Conservation (phyloP, 2,329 filamentous ascomycete genomes). For the Pseudogymnoascus verrucosus region DNA sequence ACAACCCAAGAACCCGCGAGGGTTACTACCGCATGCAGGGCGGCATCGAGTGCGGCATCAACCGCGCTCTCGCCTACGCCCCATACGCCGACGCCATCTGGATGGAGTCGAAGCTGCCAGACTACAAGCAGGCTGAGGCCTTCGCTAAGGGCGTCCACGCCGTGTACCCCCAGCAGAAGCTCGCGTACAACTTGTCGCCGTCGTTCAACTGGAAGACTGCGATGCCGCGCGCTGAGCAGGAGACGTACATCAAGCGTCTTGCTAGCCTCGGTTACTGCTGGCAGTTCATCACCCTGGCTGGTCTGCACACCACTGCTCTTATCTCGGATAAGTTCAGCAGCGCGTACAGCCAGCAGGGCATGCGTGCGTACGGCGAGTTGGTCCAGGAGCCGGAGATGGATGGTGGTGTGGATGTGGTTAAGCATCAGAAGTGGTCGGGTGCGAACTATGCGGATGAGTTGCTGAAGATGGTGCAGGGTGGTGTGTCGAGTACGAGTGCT, state of each 20-base stretch:
- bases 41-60: slow-evolving; percentile 83
- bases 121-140: slow-evolving; percentile 82
- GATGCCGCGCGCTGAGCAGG: slow-evolving; percentile 84
- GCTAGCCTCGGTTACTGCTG: slow-evolving; percentile 90
- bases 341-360: slow-evolving; percentile 73
- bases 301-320: slow-evolving; percentile 89
- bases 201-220: slow-evolving; percentile 99
- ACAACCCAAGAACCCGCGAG: slow-evolving; percentile 83
- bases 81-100: slow-evolving; percentile 95
- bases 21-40: slow-evolving; percentile 92
- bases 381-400: slow-evolving; percentile 98
- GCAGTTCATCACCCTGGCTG: slow-evolving; percentile 99
- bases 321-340: slow-evolving; percentile 82
- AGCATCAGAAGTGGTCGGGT: slow-evolving; percentile 98
- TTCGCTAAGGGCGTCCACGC: slow-evolving; percentile 92
- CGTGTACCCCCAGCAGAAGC: slow-evolving; percentile 94
- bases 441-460: slow-evolving; percentile 91
- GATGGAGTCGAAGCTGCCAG: slow-evolving; percentile 98
- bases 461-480: slow-evolving; percentile 94
- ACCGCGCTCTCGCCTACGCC: slow-evolving; percentile 83
- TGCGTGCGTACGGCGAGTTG: slow-evolving; percentile 94
- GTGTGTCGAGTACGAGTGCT: slow-evolving; percentile 82
- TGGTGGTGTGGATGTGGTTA: slow-evolving; percentile 83
- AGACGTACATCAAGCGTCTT: slow-evolving; percentile 92
- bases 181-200: slow-evolving; percentile 95